Conservation (phyloP, 2,329 filamentous ascomycete genomes). For the Arthrobotrys sphaeroides region DNA sequence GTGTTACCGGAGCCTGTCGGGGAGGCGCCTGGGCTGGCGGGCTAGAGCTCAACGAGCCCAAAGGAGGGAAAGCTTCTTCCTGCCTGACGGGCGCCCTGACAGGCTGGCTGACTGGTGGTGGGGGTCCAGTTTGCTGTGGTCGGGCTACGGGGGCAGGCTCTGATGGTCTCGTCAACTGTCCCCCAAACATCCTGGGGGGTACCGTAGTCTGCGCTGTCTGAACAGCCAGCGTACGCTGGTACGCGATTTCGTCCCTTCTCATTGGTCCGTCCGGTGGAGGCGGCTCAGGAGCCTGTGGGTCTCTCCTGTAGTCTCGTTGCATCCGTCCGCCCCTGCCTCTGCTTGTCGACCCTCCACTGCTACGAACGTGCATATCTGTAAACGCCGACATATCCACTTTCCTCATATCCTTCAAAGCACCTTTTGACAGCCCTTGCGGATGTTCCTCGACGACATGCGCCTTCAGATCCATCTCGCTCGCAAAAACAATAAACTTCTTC, state of each 20-base stretch:
- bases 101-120: slow-evolving; percentile 29
- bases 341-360: slow-evolving; percentile 67
- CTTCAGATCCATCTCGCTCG: slow-evolving; percentile 92
- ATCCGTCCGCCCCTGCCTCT: slow-evolving; percentile 64
- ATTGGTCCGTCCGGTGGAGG: slow-evolving; percentile 66
- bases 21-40: neutral
- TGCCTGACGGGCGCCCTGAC: slow-evolving; percentile 20
- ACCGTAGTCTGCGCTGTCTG: slow-evolving; percentile 81
- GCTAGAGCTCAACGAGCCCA: slow-evolving; percentile 34
- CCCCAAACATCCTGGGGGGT: slow-evolving; percentile 77
- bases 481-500: slow-evolving; percentile 98
- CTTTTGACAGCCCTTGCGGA: slow-evolving; percentile 80
- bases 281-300: slow-evolving; percentile 81
- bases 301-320: slow-evolving; percentile 70
- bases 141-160: slow-evolving; percentile 55
- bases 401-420: slow-evolving; percentile 81
- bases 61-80: slow-evolving; percentile 52
- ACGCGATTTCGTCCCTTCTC: slow-evolving; percentile 86
- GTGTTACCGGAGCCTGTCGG: neutral
- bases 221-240: slow-evolving; percentile 89
- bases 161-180: slow-evolving; percentile 71
- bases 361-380: slow-evolving; percentile 77
- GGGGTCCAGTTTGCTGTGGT: slow-evolving; percentile 54
- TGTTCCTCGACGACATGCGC: slow-evolving; percentile 89
- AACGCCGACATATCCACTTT: slow-evolving; percentile 88